Conservation (phyloP, 1,284 basidiomycete genomes). For the Polyporus tsugae region DNA sequence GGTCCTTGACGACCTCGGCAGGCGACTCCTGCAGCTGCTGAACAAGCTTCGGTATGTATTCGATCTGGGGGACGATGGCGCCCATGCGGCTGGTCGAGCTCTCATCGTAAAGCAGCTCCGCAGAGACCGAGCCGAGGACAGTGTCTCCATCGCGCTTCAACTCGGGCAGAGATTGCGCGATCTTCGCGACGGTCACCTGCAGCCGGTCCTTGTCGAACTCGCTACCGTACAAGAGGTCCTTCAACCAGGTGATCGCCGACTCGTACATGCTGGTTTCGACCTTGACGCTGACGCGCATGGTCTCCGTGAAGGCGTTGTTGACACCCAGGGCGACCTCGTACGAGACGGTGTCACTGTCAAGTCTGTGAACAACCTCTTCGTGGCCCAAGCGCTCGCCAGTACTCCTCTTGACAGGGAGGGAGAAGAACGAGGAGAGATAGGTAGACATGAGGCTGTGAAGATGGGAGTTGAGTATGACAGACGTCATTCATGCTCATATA, state of each 20-base stretch:
- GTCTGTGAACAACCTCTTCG: slow-evolving; percentile 90
- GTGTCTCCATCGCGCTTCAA: slow-evolving; percentile 91
- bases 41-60: slow-evolving; percentile 83
- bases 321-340: slow-evolving; percentile 85
- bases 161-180: slow-evolving; percentile 92
- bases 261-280: slow-evolving; percentile 87
- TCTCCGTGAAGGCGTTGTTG: slow-evolving; percentile 77
- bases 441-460: slow-evolving; percentile 75
- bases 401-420: slow-evolving; percentile 81
- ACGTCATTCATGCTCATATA: slow-evolving; percentile 4
- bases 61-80: slow-evolving; percentile 78
- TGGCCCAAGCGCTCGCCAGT: slow-evolving; percentile 79
- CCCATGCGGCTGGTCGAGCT: slow-evolving; percentile 80
- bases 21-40: slow-evolving; percentile 82
- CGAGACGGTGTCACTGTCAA: slow-evolving; percentile 92
- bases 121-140: slow-evolving; percentile 80
- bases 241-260: slow-evolving; percentile 86
- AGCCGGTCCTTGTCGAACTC: slow-evolving; percentile 91
- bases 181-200: slow-evolving; percentile 88
- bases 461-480: slow-evolving; percentile 22
- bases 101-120: slow-evolving; percentile 74
- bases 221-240: slow-evolving; percentile 86
- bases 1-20: slow-evolving; percentile 72
- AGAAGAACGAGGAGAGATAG: slow-evolving; percentile 91
- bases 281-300: slow-evolving; percentile 81